Percentiles rank a stretch among this genome's conserved stretches.
Conservation (phyloP, 768 basidiomycete genomes). For the Suillus brevipes region DNA sequence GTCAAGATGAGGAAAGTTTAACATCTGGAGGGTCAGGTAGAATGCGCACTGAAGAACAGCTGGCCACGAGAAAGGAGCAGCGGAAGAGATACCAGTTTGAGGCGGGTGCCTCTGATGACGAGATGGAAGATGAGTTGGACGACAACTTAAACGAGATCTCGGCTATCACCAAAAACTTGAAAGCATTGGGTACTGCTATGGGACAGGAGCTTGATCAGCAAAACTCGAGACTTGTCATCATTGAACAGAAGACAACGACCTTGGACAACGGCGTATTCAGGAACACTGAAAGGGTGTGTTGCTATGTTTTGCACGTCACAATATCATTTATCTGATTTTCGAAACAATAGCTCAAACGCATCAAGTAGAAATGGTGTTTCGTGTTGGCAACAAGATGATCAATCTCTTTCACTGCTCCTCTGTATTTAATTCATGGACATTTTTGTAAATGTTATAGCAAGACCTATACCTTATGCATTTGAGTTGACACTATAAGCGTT, state of each 20-base stretch:
- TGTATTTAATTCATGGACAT: slow-evolving; percentile 2
- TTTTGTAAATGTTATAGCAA: not conserved
- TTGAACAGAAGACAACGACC: slow-evolving; percentile 74
- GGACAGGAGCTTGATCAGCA: slow-evolving; percentile 87
- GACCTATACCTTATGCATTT: not conserved
- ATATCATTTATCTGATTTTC: slow-evolving; percentile 14
- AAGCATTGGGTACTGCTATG: slow-evolving; percentile 78
- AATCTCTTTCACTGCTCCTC: not conserved
- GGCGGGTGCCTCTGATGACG: slow-evolving; percentile 85
- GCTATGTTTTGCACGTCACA: not conserved
- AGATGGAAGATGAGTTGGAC: slow-evolving; percentile 92
- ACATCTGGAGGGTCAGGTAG: slow-evolving; percentile 37
- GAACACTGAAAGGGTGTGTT: slow-evolving; percentile 78
- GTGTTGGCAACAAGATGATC: not conserved
- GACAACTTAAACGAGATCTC: slow-evolving; percentile 86
- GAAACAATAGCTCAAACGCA: slow-evolving; percentile 53
- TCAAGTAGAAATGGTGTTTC: slow-evolving; percentile 41
- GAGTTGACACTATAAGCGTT: not conserved
- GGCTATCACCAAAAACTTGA: slow-evolving; percentile 73
- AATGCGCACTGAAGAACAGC: slow-evolving; percentile 50
- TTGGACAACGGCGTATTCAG: slow-evolving; percentile 75
- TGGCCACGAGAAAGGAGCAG: slow-evolving; percentile 60
- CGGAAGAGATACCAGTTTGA: slow-evolving; percentile 91
- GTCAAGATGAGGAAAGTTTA: slow-evolving; percentile 42
- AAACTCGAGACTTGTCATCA: slow-evolving; percentile 73